A percentile compares a stretch with the other conserved stretches of the same genome.
Evolutionary conservation across 176 grass and related monocot species (phyloP).

Genomic region (sorghum (Sorghum bicolor)): DNA sequence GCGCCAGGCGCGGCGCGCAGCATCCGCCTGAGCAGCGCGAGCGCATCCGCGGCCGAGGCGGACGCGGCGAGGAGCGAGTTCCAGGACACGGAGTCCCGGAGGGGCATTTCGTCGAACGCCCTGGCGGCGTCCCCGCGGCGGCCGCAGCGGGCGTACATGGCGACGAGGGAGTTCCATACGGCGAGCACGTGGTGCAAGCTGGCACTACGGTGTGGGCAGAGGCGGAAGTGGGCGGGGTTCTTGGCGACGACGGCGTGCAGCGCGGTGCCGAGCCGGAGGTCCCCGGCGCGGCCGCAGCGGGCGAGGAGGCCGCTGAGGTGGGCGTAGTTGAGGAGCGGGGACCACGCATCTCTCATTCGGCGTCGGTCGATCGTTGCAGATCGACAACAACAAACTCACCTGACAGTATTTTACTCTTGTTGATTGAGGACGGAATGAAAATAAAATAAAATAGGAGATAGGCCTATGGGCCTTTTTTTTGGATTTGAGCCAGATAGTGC

Average conservation of each 20-base stretch:
- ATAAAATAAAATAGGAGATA: no score
- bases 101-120: slow-evolving; percentile 76
- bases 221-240: slow-evolving; percentile 31
- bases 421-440: no score
- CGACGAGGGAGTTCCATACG: slow-evolving; percentile 71
- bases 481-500: not conserved
- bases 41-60: slow-evolving; percentile 15
- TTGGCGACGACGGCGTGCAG: slow-evolving; percentile 68
- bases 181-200: slow-evolving; percentile 28
- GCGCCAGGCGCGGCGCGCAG: not conserved
- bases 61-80: slow-evolving; percentile 66
- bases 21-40: slow-evolving; percentile 60
- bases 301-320: slow-evolving; percentile 61
- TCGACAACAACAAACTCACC: no score
- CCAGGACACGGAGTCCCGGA: slow-evolving; percentile 78
- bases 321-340: slow-evolving; percentile 40
- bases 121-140: slow-evolving; percentile 35
- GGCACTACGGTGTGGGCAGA: not conserved
- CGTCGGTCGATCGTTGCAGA: not conserved
- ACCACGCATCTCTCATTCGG: slow-evolving; percentile 32
- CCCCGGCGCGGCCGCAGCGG: slow-evolving; percentile 50
- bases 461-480: not conserved
- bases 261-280: slow-evolving; percentile 55
- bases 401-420: no score
- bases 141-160: slow-evolving; percentile 65